Evolutionary conservation across 768 basidiomycete genomes (phyloP).

Genomic region (Mycena maculata): DNA sequence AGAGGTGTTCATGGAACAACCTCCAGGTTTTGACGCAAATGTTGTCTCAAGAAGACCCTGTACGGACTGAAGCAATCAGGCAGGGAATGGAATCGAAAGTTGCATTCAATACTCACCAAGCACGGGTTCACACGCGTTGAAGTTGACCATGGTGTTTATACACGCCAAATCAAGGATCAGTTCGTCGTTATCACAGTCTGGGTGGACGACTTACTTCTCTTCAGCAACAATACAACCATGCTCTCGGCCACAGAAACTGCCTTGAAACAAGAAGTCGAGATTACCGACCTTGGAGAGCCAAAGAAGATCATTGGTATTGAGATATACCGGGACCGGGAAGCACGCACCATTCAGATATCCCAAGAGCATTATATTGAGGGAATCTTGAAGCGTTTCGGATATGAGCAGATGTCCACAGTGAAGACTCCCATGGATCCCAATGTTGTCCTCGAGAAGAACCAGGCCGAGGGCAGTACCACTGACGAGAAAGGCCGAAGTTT

Average conservation of each 20-base stretch:
- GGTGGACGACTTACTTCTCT: conserved; percentile 3
- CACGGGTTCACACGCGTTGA: not conserved
- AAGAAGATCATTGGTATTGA: conserved; percentile 41
- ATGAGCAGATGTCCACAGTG: not conserved
- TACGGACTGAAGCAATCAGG: conserved; percentile 21
- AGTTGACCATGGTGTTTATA: not conserved
- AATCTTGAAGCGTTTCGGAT: no score
- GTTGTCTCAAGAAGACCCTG: conserved; percentile 8
- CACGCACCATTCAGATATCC: no score
- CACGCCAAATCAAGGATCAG: not conserved
- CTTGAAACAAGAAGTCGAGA: not conserved
- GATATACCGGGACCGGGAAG: conserved; percentile 23
- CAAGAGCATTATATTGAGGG: no score
- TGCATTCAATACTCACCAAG: conserved; percentile 4
- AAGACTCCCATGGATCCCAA: not conserved
- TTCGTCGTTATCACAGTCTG: not conserved
- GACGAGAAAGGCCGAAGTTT: not conserved
- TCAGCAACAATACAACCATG: conserved; percentile 1
- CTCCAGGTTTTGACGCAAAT: conserved; percentile 12
- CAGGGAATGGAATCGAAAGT: not conserved
- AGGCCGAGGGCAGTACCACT: not conserved
- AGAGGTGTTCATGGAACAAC: conserved; percentile 16
- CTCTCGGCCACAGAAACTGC: not conserved
- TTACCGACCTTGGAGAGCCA: conserved; percentile 1
- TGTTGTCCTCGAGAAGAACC: not conserved